phyloP scores from a whole-genome alignment of 2,329 filamentous ascomycete species.

The Penicillium sp. region DNA sequence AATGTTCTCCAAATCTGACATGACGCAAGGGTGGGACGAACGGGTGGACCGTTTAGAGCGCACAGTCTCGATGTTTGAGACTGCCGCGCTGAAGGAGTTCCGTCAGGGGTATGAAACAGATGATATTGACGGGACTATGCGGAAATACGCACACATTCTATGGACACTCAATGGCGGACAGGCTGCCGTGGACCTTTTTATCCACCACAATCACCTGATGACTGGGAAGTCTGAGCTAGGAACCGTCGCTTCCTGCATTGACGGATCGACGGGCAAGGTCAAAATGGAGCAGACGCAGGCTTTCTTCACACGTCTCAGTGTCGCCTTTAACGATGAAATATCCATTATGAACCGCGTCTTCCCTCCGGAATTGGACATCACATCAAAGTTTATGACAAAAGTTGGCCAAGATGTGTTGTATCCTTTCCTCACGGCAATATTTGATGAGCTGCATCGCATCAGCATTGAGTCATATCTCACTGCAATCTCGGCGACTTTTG shows the following conservation, averaged over 20 bases:
- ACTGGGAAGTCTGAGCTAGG: conserved; percentile 68
- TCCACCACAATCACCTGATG: conserved; percentile 85
- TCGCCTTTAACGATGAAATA: conserved; percentile 78
- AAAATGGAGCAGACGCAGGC: conserved; percentile 74
- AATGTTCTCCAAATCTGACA: conserved; percentile 77
- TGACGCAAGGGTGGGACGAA: conserved; percentile 67
- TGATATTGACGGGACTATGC: conserved; percentile 87
- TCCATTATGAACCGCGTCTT: conserved; percentile 80
- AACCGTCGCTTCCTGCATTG: conserved; percentile 78
- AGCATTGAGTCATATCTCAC: conserved; percentile 76
- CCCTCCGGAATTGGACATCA: conserved; percentile 65
- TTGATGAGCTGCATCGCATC: conserved; percentile 80
- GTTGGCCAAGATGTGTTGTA: conserved; percentile 76
- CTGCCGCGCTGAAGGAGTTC: conserved; percentile 85
- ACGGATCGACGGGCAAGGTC: conserved; percentile 64
- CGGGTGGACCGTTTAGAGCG: conserved; percentile 69
- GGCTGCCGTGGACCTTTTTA: conserved; percentile 77
- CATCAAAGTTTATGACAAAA: conserved; percentile 76
- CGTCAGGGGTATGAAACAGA: conserved; percentile 85
- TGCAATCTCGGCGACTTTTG: conserved; percentile 82
- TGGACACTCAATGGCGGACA: conserved; percentile 76
- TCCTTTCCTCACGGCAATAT: conserved; percentile 79
- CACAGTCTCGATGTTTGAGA: conserved; percentile 83
- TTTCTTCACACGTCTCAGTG: conserved; percentile 74
- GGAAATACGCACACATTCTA: conserved; percentile 81